These are phyloP conservation scores for Myxozyma kluyveri DNA, from an alignment of 805 yeast genomes.

Conservation along the genomic window DNA sequence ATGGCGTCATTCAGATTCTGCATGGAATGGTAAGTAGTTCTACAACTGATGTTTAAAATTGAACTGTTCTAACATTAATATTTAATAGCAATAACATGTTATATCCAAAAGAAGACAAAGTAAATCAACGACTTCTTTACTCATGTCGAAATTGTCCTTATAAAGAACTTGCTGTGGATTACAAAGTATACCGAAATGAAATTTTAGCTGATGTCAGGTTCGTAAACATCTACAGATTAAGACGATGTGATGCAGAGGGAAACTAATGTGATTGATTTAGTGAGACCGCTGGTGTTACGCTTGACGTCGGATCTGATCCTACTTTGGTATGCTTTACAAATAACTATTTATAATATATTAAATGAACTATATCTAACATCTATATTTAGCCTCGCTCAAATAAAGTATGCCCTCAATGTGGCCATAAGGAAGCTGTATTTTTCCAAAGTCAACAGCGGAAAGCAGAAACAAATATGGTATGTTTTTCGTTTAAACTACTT, in stretches of 20 bases:
- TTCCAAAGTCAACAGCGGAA: slow-evolving; percentile 95
- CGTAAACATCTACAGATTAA: slow-evolving; percentile 2
- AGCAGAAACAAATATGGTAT: slow-evolving; percentile 85
- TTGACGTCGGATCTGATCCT: slow-evolving; percentile 95
- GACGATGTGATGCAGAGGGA: not conserved
- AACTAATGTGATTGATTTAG: slow-evolving; percentile 13
- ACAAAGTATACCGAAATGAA: slow-evolving; percentile 89
- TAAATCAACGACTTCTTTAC: slow-evolving; percentile 67
- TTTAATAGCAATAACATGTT: slow-evolving; percentile 78
- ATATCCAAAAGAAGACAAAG: slow-evolving; percentile 93
- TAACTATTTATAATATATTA: not conserved
- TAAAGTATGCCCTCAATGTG: slow-evolving; percentile 88
- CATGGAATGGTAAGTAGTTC: slow-evolving; percentile 61
- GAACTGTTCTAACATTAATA: not conserved
- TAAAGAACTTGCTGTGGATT: slow-evolving; percentile 84
- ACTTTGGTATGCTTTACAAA: slow-evolving; percentile 50
- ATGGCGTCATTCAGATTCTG: slow-evolving; percentile 97
- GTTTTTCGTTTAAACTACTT: not conserved
- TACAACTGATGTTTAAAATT: no score
- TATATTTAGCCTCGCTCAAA: slow-evolving; percentile 74
- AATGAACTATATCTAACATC: not conserved
- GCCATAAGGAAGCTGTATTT: slow-evolving; percentile 85
- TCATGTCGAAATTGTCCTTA: slow-evolving; percentile 94
- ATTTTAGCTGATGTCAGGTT: slow-evolving; percentile 78
- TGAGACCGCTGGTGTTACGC: slow-evolving; percentile 95